Evolutionary conservation across 1,284 basidiomycete genomes (phyloP).

Genomic region (Porodaedalea pini): DNA sequence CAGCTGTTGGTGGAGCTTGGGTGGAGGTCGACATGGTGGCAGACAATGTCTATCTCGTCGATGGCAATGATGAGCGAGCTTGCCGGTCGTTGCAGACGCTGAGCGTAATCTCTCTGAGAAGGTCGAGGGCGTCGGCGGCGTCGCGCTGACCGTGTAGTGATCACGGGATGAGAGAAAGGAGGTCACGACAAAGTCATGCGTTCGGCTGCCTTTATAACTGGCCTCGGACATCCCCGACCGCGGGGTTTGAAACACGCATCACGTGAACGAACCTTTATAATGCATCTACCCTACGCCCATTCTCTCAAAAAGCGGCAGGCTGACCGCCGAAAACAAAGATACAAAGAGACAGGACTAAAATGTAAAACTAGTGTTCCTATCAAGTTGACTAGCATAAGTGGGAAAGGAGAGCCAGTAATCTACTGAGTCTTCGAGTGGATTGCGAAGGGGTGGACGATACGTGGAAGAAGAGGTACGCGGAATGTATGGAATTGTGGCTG

Average conservation of each 20-base stretch:
- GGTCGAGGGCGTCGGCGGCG: conserved; percentile 2
- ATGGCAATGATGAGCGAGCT: not conserved
- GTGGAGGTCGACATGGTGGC: conserved; percentile 1
- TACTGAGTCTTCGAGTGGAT: too few relatives aligned
- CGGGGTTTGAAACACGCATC: conserved; percentile 4
- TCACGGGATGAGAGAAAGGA: conserved; percentile 19
- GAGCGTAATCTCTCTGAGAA: too few relatives aligned
- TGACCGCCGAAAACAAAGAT: too few relatives aligned
- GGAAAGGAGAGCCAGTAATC: too few relatives aligned
- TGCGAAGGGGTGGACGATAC: too few relatives aligned
- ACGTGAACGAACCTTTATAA: not conserved
- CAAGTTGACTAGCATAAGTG: too few relatives aligned
- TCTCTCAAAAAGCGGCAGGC: too few relatives aligned
- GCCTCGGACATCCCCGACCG: not conserved
- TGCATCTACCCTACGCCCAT: too few relatives aligned
- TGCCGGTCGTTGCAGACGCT: not conserved
- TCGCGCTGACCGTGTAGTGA: not conserved
- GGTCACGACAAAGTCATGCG: conserved; percentile 21
- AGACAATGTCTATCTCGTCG: not conserved
- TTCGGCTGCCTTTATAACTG: conserved; percentile 5
- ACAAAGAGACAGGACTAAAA: too few relatives aligned
- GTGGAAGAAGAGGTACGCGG: too few relatives aligned
- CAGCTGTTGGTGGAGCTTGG: not conserved
- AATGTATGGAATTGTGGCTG: too few relatives aligned
- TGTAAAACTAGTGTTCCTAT: too few relatives aligned